Evolutionary conservation across 768 basidiomycete genomes (phyloP), one percentile per base, ranked within the genome.

Genomic region (Russula foetens): DNA sequence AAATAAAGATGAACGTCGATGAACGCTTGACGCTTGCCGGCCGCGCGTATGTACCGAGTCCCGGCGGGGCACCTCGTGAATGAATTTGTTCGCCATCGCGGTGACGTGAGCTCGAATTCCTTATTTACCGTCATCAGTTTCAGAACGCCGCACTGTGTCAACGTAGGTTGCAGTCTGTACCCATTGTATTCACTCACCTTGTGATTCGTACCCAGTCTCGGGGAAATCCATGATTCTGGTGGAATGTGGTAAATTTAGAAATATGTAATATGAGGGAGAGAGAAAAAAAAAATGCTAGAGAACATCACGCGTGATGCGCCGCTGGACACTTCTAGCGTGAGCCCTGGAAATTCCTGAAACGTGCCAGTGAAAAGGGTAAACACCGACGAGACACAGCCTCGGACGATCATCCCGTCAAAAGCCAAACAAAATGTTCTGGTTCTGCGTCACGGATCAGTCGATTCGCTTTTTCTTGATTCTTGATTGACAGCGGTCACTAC

Each of bases 251-350:
- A 11, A 38, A 55, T 33, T 9, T 31, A 24, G 15, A 39, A n/a
- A n/a, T n/a, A 28, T 11, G 24, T 19, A 17, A 29, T 58, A n/a
- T 8, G 29, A 31, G 7, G 23, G 23, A 35, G 33, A 39, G 48
- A 33, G 43, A 53, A 28, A 12, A 24, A 17, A n/a, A 8, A 9
- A n/a, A n/a, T n/a, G n/a, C n/a, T n/a, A n/a, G n/a, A n/a, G n/a
- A n/a, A n/a, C n/a, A n/a, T n/a, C n/a, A n/a, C n/a, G 47, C 45
- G 33, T 53, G 57, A 45, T 33, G 43, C 39, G 39, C 41, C 44
- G 15, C 53, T 41, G 51, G 44, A 23, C 19, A 24, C 35, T 59
- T 59, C 58, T 59, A 59, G 58, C 35, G 53, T 54, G 46, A 48
- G 41, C 17, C n/a, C n/a, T n/a, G n/a, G n/a, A n/a, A n/a, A n/a